A percentile compares a stretch with the other conserved stretches of the same genome.
phyloP scores from a whole-genome alignment of 805 yeast genomes.

The Candida koratica region DNA sequence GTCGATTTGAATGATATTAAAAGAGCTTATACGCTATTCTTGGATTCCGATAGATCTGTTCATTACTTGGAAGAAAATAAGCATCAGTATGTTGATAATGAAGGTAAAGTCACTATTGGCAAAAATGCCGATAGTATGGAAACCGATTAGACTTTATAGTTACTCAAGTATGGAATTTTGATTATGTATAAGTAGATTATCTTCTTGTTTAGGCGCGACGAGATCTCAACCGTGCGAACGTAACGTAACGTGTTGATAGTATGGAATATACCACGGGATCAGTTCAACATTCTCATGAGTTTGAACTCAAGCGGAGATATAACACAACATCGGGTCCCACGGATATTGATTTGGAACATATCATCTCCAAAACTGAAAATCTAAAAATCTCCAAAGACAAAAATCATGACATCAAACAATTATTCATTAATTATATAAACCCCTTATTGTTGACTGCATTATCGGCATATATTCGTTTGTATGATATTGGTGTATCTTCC shows the following conservation, averaged over 20 bases:
- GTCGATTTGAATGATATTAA: slow-evolving; percentile 82
- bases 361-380: slow-evolving; percentile 20
- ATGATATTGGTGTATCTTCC: slow-evolving; percentile 65
- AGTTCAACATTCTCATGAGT: not conserved
- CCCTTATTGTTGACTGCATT: slow-evolving; percentile 34
- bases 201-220: too few relatives aligned
- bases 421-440: slow-evolving; percentile 17
- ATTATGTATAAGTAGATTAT: slow-evolving; percentile 2
- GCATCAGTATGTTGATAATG: slow-evolving; percentile 69
- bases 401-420: slow-evolving; percentile 8
- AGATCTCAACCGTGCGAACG: too few relatives aligned
- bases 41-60: slow-evolving; percentile 87
- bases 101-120: slow-evolving; percentile 61
- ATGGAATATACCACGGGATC: slow-evolving; percentile 6
- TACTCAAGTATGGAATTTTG: too few relatives aligned
- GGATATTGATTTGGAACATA: slow-evolving; percentile 20
- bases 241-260: too few relatives aligned
- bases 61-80: slow-evolving; percentile 71
- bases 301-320: slow-evolving; percentile 3
- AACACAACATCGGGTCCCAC: not conserved
- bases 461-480: slow-evolving; percentile 56
- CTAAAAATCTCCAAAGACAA: slow-evolving; percentile 13
- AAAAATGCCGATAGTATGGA: slow-evolving; percentile 35
- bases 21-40: slow-evolving; percentile 79
- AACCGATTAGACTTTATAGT: slow-evolving; percentile 23